A percentile compares a stretch with the other conserved stretches of the same genome.
phyloP scores from a whole-genome alignment of 2,329 filamentous ascomycete species.

The Tothia fuscella region DNA sequence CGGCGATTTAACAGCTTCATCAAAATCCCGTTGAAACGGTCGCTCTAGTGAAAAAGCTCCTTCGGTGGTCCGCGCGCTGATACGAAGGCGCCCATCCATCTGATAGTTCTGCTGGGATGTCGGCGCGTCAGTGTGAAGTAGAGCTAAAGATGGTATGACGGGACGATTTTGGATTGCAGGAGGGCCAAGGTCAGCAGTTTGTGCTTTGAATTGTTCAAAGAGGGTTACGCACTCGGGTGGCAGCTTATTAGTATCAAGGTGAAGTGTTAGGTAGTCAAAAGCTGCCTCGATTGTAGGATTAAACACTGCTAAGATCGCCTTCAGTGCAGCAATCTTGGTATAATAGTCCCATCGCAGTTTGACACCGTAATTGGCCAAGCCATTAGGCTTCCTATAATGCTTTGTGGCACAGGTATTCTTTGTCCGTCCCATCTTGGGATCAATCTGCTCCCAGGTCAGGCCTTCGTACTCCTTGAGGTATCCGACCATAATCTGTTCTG shows the following conservation, averaged over 20 bases:
- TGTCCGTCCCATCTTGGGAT: slow-evolving; percentile 4
- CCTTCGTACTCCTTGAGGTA: slow-evolving; percentile 5
- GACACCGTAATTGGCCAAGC: neutral
- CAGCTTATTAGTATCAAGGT: neutral
- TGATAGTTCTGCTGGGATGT: no score
- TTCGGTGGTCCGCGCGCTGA: neutral
- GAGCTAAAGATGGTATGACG: no score
- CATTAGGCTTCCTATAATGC: neutral
- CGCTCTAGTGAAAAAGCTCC: neutral
- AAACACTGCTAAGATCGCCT: neutral
- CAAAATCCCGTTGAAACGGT: neutral
- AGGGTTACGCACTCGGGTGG: neutral
- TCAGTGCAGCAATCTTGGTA: neutral
- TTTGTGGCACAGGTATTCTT: slow-evolving; percentile 6
- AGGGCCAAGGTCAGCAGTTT: neutral
- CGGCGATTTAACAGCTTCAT: neutral
- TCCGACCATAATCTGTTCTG: slow-evolving; percentile 4
- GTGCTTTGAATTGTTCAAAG: neutral
- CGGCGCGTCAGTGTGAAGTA: no score
- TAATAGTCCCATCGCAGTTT: neutral
- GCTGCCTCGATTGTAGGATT: neutral
- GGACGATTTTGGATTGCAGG: neutral
- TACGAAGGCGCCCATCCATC: no score
- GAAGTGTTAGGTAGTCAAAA: neutral
- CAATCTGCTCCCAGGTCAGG: neutral